Evolutionary conservation across 2,329 filamentous ascomycete genomes (phyloP).

Genomic region (Trichoderma sp.): DNA sequence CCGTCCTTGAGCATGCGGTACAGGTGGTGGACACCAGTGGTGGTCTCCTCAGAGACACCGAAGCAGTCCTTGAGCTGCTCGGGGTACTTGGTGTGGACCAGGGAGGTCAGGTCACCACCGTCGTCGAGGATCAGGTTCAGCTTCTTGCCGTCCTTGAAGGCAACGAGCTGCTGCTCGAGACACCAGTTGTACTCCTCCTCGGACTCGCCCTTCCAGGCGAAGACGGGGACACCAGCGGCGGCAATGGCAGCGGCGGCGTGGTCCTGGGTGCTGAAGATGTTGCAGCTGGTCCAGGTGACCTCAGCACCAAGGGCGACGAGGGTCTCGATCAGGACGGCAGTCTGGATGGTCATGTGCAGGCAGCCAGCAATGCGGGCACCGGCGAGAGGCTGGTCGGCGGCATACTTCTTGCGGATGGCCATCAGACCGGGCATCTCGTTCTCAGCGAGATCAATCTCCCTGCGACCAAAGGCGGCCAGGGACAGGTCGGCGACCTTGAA

Average conservation of each 20-base stretch:
- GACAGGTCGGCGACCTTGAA: conserved; percentile 99
- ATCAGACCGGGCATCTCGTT: conserved; percentile 98
- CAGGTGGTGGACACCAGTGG: conserved; percentile 98
- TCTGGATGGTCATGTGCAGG: conserved; percentile 99
- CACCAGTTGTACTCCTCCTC: conserved; percentile 99
- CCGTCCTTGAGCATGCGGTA: conserved; percentile 96
- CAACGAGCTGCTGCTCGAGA: conserved; percentile 92
- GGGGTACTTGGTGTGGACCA: conserved; percentile 97
- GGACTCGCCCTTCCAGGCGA: conserved; percentile 81
- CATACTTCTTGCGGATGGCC: conserved; percentile 90
- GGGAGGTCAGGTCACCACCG: conserved; percentile 91
- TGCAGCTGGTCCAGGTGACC: conserved; percentile 98
- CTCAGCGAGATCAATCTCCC: conserved; percentile 98
- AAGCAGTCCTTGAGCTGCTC: conserved; percentile 98
- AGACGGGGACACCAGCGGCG: conserved; percentile 84
- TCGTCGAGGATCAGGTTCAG: conserved; percentile 99
- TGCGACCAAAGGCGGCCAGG: conserved; percentile 96
- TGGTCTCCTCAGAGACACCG: conserved; percentile 99
- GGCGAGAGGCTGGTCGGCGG: conserved; percentile 85
- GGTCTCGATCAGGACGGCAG: conserved; percentile 98
- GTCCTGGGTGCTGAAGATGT: conserved; percentile 99
- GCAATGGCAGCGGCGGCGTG: conserved; percentile 97
- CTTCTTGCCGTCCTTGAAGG: conserved; percentile 95
- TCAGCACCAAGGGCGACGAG: conserved; percentile 91
- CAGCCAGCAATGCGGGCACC: conserved; percentile 96